Conservation (phyloP, 2,329 filamentous ascomycete genomes). For the Clonostachys solani region DNA sequence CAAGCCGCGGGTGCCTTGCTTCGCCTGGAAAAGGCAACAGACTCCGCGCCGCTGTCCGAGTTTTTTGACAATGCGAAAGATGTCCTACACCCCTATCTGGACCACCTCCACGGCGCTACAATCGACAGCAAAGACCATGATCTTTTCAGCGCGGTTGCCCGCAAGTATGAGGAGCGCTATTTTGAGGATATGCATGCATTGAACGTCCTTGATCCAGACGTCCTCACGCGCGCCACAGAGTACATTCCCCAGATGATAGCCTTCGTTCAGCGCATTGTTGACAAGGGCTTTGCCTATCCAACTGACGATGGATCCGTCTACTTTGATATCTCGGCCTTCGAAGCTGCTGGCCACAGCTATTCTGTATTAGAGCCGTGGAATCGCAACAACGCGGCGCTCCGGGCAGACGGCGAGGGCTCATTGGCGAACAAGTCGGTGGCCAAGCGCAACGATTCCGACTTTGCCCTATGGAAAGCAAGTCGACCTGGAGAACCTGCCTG, state of each 20-base stretch:
- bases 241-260: background rate
- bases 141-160: background rate
- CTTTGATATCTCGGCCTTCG: background rate
- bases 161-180: background rate
- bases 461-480: slow-evolving; percentile 2
- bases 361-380: background rate
- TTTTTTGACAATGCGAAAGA: background rate
- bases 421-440: background rate
- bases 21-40: too few relatives aligned
- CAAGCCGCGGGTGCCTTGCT: too few relatives aligned
- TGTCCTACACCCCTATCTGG: background rate
- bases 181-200: background rate
- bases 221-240: background rate
- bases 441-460: background rate
- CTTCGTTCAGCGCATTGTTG: background rate
- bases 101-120: background rate
- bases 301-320: slow-evolving; percentile 20
- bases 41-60: too few relatives aligned
- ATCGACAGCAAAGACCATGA: background rate
- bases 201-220: background rate
- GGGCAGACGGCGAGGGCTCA: background rate
- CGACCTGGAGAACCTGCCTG: slow-evolving; percentile 1
- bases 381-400: background rate
- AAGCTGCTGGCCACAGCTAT: background rate
- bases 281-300: background rate